These are phyloP conservation scores for Torulaspora microellipsoides DNA, from an alignment of 805 yeast genomes.

Conservation along the genomic window DNA sequence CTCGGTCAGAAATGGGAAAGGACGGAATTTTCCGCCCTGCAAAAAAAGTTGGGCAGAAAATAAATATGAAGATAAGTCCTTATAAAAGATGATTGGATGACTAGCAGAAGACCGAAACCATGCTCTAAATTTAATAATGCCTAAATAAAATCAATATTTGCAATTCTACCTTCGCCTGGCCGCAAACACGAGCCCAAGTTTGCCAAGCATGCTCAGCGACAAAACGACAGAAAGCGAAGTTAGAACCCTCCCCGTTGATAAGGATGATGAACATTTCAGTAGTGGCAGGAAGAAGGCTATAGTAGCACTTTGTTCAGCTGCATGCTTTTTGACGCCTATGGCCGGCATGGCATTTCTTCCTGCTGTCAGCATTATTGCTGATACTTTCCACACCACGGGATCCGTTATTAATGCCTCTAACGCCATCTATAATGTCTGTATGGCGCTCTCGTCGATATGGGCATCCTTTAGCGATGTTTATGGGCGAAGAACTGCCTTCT, in stretches of 20 bases:
- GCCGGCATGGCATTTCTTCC: conserved; percentile 46
- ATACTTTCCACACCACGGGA: conserved; percentile 42
- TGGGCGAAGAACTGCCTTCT: conserved; percentile 45
- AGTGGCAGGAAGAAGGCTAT: conserved; percentile 26
- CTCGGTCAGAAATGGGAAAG: no score
- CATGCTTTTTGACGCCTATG: conserved; percentile 45
- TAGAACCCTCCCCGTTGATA: not conserved
- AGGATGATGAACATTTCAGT: not conserved
- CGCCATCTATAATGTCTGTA: conserved; percentile 46
- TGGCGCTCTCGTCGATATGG: conserved; percentile 47
- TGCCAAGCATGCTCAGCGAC: not conserved
- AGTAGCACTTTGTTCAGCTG: conserved; percentile 34
- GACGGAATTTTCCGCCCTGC: conserved; percentile 1
- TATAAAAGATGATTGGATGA: not conserved
- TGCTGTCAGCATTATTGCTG: conserved; percentile 48
- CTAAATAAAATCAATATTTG: no score
- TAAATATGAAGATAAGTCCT: not conserved
- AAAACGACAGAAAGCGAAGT: conserved; percentile 1
- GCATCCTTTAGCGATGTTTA: conserved; percentile 50
- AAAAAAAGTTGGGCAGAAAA: not conserved
- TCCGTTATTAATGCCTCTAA: conserved; percentile 46
- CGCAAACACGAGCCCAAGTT: not conserved
- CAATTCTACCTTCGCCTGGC: not conserved
- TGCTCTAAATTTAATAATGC: no score
- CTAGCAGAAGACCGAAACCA: not conserved